Evolutionary conservation across 2,329 filamentous ascomycete genomes (phyloP).

Genomic region (Ambrosiella beaveri): DNA sequence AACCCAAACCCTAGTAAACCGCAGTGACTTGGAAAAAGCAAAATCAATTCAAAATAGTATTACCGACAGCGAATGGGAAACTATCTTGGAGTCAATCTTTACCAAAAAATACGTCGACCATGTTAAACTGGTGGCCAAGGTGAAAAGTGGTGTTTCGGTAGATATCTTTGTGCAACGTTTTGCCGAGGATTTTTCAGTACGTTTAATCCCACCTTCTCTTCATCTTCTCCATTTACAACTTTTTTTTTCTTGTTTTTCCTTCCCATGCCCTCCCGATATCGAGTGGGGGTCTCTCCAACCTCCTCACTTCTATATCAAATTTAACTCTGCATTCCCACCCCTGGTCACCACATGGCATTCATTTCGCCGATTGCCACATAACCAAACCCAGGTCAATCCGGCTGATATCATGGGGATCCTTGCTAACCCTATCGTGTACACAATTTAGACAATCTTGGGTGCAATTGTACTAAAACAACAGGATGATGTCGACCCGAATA

Average conservation of each 20-base stretch:
- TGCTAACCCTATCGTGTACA: constrained; percentile 1
- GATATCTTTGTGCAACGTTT: constrained; percentile 46
- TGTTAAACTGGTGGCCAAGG: constrained; percentile 42
- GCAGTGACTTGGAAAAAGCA: constrained; percentile 35
- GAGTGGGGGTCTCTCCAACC: neutral
- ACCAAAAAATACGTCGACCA: constrained; percentile 32
- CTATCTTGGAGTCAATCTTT: constrained; percentile 40
- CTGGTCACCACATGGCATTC: neutral
- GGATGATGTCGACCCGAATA: constrained; percentile 40
- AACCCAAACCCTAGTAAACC: constrained; percentile 16
- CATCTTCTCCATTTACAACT: constrained; percentile 37
- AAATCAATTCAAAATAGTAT: constrained; percentile 37
- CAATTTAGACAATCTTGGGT: constrained; percentile 48
- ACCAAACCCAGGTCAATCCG: neutral
- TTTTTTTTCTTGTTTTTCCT: constrained; percentile 18
- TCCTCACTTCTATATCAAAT: neutral
- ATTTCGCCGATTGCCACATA: neutral
- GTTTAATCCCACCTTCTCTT: constrained; percentile 16
- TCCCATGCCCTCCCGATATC: neutral
- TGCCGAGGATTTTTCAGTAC: constrained; percentile 50
- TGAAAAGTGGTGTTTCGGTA: constrained; percentile 35
- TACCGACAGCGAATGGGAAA: constrained; percentile 48
- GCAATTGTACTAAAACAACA: constrained; percentile 39
- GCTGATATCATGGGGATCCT: neutral
- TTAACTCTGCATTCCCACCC: neutral